phyloP scores from a whole-genome alignment of 225 moss, liverwort and hornwort genomes.

The Physcomitrium patens region DNA sequence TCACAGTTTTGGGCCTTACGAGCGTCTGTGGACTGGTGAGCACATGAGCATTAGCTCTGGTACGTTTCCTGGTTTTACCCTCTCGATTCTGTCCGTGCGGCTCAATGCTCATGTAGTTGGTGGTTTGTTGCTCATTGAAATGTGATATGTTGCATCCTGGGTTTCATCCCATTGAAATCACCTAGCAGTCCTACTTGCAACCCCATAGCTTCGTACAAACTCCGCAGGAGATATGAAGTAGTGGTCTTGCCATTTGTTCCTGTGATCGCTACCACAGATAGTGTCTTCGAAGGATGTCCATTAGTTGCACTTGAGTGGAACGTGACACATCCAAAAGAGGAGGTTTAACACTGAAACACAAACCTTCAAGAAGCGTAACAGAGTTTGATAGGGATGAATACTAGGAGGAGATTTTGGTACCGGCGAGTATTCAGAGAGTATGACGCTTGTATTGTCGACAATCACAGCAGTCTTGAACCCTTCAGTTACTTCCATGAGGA shows the following conservation, averaged over 20 bases:
- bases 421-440: slow-evolving; percentile 85
- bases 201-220: slow-evolving; percentile 95
- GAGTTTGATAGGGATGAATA: too few relatives aligned
- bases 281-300: slow-evolving; percentile 76
- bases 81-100: too few relatives aligned
- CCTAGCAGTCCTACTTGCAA: slow-evolving; percentile 79
- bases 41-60: too few relatives aligned
- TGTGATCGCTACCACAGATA: slow-evolving; percentile 85
- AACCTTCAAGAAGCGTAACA: neutral
- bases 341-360: neutral
- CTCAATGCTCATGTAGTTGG: too few relatives aligned
- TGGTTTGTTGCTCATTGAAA: too few relatives aligned
- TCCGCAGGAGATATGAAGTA: slow-evolving; percentile 75
- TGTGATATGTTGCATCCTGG: too few relatives aligned
- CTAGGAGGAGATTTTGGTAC: slow-evolving; percentile 4
- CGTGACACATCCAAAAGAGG: neutral
- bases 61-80: too few relatives aligned
- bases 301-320: slow-evolving; percentile 74
- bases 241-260: slow-evolving; percentile 99
- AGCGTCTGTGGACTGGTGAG: too few relatives aligned
- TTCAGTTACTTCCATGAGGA: slow-evolving; percentile 63
- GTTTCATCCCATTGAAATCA: too few relatives aligned
- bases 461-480: slow-evolving; percentile 73
- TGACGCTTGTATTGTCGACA: slow-evolving; percentile 77
- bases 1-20: too few relatives aligned